Evolutionary conservation across 2,329 filamentous ascomycete genomes (phyloP).

Genomic region (Curvularia sp.): DNA sequence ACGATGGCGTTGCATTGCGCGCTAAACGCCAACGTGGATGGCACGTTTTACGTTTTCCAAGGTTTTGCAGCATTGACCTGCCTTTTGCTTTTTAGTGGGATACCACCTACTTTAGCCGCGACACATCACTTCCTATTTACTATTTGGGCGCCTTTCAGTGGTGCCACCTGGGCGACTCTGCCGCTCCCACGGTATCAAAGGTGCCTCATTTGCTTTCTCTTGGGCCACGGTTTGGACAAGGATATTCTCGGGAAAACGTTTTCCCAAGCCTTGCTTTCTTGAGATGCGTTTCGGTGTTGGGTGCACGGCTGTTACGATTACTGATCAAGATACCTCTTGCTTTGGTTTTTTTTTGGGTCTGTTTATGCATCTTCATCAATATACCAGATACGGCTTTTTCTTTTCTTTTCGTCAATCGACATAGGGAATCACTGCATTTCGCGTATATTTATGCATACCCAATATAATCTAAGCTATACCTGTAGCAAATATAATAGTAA

Average conservation of each 20-base stretch:
- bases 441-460: slow-evolving; percentile 4
- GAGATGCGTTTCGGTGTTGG: slow-evolving; percentile 15
- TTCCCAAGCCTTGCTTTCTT: background rate
- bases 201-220: slow-evolving; percentile 1
- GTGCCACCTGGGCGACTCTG: slow-evolving; percentile 16
- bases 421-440: slow-evolving; percentile 7
- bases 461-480: slow-evolving; percentile 3
- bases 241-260: slow-evolving; percentile 9
- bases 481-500: slow-evolving; percentile 10
- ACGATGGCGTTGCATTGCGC: slow-evolving; percentile 34
- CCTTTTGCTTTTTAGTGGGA: slow-evolving; percentile 28
- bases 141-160: slow-evolving; percentile 16
- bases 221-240: slow-evolving; percentile 1
- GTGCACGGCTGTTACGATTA: slow-evolving; percentile 22
- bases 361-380: slow-evolving; percentile 4
- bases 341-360: slow-evolving; percentile 15
- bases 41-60: slow-evolving; percentile 42
- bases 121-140: slow-evolving; percentile 18
- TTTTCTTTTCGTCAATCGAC: background rate
- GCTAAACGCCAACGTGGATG: slow-evolving; percentile 40
- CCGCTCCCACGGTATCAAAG: slow-evolving; percentile 6
- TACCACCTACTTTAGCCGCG: slow-evolving; percentile 15
- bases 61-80: slow-evolving; percentile 21
- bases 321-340: slow-evolving; percentile 35
- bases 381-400: slow-evolving; percentile 1